Evolutionary conservation across 2,329 filamentous ascomycete species (phyloP).

Genomic region (Ceratocystis harringtonii): DNA sequence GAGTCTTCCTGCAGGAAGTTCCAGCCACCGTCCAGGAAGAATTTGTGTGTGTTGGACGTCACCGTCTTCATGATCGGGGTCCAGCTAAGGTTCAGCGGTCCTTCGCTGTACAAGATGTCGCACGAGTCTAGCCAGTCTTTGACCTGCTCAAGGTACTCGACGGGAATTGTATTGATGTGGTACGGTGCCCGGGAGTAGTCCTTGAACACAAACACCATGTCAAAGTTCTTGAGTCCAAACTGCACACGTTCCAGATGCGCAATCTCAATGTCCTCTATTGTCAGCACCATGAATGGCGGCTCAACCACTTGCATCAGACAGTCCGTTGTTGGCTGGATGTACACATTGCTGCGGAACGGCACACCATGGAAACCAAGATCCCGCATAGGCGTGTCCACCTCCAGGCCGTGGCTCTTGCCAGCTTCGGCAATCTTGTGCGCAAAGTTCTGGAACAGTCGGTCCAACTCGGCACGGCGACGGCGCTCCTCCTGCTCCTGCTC

Average conservation of each 20-base stretch:
- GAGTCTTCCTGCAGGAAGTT: slow-evolving; percentile 77
- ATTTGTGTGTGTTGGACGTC: slow-evolving; percentile 79
- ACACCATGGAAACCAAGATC: slow-evolving; percentile 96
- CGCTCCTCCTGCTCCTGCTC: slow-evolving; percentile 97
- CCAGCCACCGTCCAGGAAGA: slow-evolving; percentile 94
- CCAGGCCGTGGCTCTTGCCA: slow-evolving; percentile 74
- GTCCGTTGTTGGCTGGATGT: slow-evolving; percentile 91
- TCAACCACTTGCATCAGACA: slow-evolving; percentile 94
- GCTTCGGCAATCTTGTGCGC: slow-evolving; percentile 96
- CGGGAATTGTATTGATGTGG: slow-evolving; percentile 95
- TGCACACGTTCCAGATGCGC: slow-evolving; percentile 91
- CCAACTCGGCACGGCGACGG: slow-evolving; percentile 74
- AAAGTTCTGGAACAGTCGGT: slow-evolving; percentile 90
- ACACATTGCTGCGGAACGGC: slow-evolving; percentile 85
- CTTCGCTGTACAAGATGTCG: slow-evolving; percentile 87
- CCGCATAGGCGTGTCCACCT: slow-evolving; percentile 92
- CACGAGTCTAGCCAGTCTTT: slow-evolving; percentile 97
- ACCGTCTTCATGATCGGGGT: slow-evolving; percentile 99
- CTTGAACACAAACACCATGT: slow-evolving; percentile 96
- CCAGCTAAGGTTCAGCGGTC: slow-evolving; percentile 96
- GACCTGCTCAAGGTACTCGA: slow-evolving; percentile 84
- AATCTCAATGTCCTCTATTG: slow-evolving; percentile 87
- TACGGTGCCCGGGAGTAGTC: slow-evolving; percentile 82
- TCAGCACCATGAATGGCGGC: slow-evolving; percentile 90
- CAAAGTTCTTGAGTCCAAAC: slow-evolving; percentile 97